Percentiles rank a stretch among this genome's conserved stretches.
These are phyloP conservation scores for Corchorus capsularis DNA, from an alignment of 345 rosid species.

Conservation along the genomic window DNA sequence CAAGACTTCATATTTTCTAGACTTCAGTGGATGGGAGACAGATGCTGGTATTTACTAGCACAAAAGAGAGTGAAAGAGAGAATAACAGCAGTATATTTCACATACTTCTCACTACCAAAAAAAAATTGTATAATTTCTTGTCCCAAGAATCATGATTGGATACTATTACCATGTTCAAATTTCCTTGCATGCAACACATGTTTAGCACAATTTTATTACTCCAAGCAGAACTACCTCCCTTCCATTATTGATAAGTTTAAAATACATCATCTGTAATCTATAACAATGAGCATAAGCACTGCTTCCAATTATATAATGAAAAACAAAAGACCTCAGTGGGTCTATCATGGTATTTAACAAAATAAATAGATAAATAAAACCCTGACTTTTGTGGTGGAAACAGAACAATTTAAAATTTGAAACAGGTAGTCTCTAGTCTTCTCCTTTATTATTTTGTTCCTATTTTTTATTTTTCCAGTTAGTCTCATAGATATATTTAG, in stretches of 20 bases:
- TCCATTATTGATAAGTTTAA: too few relatives aligned
- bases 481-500: not conserved
- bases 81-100: not conserved
- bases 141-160: not conserved
- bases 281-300: not conserved
- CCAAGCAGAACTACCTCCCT: constrained; percentile 7
- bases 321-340: not conserved
- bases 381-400: not conserved
- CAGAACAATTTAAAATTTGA: not conserved
- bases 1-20: not conserved
- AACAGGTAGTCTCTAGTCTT: not conserved
- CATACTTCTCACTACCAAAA: not conserved
- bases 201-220: not conserved
- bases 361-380: not conserved
- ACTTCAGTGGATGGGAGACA: not conserved
- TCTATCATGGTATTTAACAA: not conserved
- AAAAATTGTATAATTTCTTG: not conserved
- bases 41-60: not conserved
- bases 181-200: not conserved
- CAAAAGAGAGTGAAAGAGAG: not conserved
- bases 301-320: constrained; percentile 1
- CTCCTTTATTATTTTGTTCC: not conserved
- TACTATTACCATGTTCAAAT: not conserved
- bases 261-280: too few relatives aligned
- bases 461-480: not conserved